Evolutionary conservation across 2,329 filamentous ascomycete genomes (phyloP), one percentile per base, ranked within the genome.

Genomic region (Ascochyta viciae-villosae): DNA sequence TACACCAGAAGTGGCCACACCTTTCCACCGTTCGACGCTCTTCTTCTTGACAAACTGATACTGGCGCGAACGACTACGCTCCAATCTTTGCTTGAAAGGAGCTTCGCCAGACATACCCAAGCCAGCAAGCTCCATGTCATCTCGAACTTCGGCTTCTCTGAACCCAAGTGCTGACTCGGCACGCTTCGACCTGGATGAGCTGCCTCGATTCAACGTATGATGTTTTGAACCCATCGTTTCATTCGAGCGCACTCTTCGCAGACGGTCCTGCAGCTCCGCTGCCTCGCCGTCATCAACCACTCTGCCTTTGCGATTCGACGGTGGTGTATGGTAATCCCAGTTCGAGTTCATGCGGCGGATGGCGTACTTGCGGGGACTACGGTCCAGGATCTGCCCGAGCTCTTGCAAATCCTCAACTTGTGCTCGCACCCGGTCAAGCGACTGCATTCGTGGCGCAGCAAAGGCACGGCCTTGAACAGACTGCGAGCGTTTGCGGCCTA

Each of bases 401-500:
- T 78, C 70, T 49, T 77, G 71, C 6, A 81, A 61, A 19, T 80
- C 78, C 26, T 77, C 76, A 35, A 65, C 66, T 47, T 78, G 70
- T 23, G 77, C 67, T 53, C 77, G 75, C 63, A 79, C 75, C 13
- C 77, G 76, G 29, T 83, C 79, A 3, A 83, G 68, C 3, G 80
- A 83, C 57, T 82, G 81, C 65, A 80, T 78, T 31, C 82, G 75
- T 6, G 82, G 81, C 19, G 81, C 81, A 27, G 80, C 77, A 57
- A 84, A 85, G 0, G 81, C 82, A 43, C 80, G 81, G 15, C 82
- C 82, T 68, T 82, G 81, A 1, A 79, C 71, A 24, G 73, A 72
- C 29, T 66, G 64, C 1, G 79, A 80, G 16, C 75, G 70, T 8
- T 74, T 71, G 13, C 75, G 67, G 22, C 65, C 65, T 9, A 75